Evolutionary conservation across 2,329 filamentous ascomycete genomes (phyloP).

Genomic region (Calonectria naviculata): DNA sequence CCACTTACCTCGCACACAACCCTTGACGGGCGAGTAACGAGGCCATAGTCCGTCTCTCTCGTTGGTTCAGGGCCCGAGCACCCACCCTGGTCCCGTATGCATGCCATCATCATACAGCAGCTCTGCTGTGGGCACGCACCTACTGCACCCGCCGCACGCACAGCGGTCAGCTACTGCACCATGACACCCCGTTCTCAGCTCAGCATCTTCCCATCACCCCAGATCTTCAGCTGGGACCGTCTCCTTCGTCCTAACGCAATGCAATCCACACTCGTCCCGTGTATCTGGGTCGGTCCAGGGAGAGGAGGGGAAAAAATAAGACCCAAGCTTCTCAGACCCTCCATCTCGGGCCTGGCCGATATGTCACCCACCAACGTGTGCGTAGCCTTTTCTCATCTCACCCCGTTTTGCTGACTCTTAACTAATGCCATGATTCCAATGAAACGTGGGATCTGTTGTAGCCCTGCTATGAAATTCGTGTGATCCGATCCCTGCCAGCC

Average conservation of each 20-base stretch:
- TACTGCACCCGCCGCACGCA: conserved; percentile 1
- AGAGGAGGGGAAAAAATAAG: not conserved
- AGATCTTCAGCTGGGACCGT: conserved; percentile 19
- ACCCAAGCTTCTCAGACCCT: not conserved
- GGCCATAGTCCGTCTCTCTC: not conserved
- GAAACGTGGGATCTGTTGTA: not conserved
- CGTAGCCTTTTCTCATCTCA: not conserved
- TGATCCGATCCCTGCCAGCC: not conserved
- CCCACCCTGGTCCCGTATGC: conserved; percentile 8
- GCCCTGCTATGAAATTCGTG: not conserved
- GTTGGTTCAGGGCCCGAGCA: not conserved
- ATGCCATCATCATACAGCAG: conserved; percentile 12
- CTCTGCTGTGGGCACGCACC: not conserved
- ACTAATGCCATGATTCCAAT: not conserved
- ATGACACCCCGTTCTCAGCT: conserved; percentile 10
- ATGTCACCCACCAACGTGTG: not conserved
- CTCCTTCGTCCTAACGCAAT: not conserved
- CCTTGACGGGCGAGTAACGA: not conserved
- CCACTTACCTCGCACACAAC: conserved; percentile 1
- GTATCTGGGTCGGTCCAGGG: conserved; percentile 16
- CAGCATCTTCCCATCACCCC: conserved; percentile 7
- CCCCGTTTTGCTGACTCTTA: not conserved
- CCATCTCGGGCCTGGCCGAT: conserved; percentile 10
- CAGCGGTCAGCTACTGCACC: conserved; percentile 6
- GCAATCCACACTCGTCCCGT: conserved; percentile 16